phyloP scores from a whole-genome alignment of 148 eudicot species.

The Gaultheria prostrata region DNA sequence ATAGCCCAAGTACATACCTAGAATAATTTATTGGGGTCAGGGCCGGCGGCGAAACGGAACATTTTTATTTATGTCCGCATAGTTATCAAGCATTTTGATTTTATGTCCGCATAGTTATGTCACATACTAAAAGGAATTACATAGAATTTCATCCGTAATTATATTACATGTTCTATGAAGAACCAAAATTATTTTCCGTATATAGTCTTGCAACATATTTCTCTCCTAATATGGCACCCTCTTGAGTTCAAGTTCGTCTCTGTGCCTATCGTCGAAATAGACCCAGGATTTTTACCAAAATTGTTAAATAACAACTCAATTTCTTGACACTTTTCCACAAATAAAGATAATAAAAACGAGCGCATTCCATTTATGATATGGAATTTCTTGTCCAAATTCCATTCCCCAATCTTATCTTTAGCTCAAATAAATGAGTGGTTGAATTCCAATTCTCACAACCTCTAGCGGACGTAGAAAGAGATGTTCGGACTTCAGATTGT shows the following conservation, averaged over 20 bases:
- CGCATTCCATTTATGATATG: neutral
- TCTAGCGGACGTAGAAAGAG: neutral
- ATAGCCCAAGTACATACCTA: no score
- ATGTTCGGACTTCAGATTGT: neutral
- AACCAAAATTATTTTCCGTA: neutral
- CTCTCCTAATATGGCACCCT: neutral
- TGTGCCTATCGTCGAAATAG: no score
- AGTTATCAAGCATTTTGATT: no score
- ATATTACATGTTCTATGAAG: neutral
- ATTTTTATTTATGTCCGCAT: no score
- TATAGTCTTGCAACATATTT: neutral
- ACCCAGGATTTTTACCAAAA: neutral
- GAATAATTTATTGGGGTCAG: no score
- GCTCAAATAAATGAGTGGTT: neutral
- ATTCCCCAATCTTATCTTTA: neutral
- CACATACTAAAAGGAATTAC: no score
- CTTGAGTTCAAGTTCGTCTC: neutral
- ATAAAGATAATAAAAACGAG: neutral
- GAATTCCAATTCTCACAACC: neutral
- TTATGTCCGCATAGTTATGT: no score
- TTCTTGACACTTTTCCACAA: neutral
- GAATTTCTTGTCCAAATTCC: neutral
- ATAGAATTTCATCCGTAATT: no score
- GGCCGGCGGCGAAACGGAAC: no score
- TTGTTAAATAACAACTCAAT: neutral